Conservation (phyloP, 2,329 filamentous ascomycete genomes). For the Aspergillus proliferans region DNA sequence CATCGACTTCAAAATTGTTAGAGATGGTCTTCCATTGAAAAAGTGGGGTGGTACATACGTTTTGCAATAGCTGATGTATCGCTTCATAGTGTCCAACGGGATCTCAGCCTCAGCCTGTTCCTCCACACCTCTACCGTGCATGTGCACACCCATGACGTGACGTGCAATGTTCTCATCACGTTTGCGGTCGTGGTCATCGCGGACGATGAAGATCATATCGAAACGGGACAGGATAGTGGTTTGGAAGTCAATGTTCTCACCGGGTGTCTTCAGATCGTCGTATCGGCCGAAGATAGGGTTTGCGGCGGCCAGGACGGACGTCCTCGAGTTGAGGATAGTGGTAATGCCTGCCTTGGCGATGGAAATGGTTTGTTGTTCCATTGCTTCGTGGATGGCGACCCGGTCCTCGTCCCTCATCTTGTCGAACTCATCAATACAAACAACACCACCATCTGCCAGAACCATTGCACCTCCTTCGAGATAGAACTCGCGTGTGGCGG, state of each 20-base stretch:
- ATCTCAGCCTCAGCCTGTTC: slow-evolving; percentile 83
- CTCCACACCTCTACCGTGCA: slow-evolving; percentile 77
- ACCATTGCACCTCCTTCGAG: slow-evolving; percentile 98
- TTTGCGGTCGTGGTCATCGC: slow-evolving; percentile 82
- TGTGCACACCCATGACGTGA: slow-evolving; percentile 96
- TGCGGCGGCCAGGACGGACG: slow-evolving; percentile 88
- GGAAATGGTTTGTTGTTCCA: slow-evolving; percentile 99
- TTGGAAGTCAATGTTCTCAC: slow-evolving; percentile 99
- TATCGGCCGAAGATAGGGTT: slow-evolving; percentile 98
- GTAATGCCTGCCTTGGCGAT: slow-evolving; percentile 98
- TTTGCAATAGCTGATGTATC: slow-evolving; percentile 96
- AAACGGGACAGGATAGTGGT: slow-evolving; percentile 97
- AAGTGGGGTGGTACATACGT: slow-evolving; percentile 55
- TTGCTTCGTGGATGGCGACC: slow-evolving; percentile 97
- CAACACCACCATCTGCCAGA: slow-evolving; percentile 89
- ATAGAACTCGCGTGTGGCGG: slow-evolving; percentile 90
- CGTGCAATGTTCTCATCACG: slow-evolving; percentile 91
- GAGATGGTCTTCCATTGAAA: neutral
- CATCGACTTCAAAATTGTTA: slow-evolving; percentile 58
- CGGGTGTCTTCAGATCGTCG: slow-evolving; percentile 94
- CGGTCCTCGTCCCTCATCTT: slow-evolving; percentile 99
- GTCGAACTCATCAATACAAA: slow-evolving; percentile 98
- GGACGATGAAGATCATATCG: slow-evolving; percentile 99
- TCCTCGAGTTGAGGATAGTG: slow-evolving; percentile 92
- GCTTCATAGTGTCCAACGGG: slow-evolving; percentile 91